Base-by-base conservation (phyloP, 768 basidiomycete genomes). In the Boletus pseudo-olivaceus region DNA sequence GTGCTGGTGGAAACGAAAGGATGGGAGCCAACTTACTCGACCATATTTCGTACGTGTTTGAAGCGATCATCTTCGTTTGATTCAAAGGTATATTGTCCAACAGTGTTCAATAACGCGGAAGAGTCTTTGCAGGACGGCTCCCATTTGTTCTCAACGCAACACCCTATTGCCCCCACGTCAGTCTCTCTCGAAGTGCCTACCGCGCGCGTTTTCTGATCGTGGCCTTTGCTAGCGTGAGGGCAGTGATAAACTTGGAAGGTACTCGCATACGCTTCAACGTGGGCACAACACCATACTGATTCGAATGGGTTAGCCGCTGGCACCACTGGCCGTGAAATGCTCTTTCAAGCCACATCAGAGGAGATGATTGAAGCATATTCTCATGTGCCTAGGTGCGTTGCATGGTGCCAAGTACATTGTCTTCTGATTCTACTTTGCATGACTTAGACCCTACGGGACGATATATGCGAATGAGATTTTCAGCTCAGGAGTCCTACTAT, bases 301-400 rank as follows among this genome's bases (percentile, higher is more conserved):
- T 38, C 38, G 15, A 33, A 32, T 29, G 30, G 49, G 7, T 37
- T 45, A 88, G 94, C 90, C 58, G 93, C 92, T 37, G 96, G 95
- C 0, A 85, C 86, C 2, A 84, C 82, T 7, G 94, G 96, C 0
- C 88, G 85, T 27, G 94, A 94, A 62, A 73, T 98, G 8, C 80
- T 98, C 15, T 98, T 98, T 76, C 96, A 98, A 75, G 96, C 94
- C 0, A 98, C 94, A 0, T 93, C 90, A 6, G 83, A 92, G 63
- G 83, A 97, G 69, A 97, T 98, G 95, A 90, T 97, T 6, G 79
- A 87, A 45, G 94, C 93, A 0, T 95, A 94, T 65, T 83, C 90
- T 0, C 80, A 85, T 61, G 91, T 91, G 0, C 92, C 93, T 3
- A 78, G 88, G 89, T 84, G 55, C 42, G 67, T 57, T 23, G 32